Conservation (phyloP, 2,329 filamentous ascomycete genomes). For the Truncatella angustata region DNA sequence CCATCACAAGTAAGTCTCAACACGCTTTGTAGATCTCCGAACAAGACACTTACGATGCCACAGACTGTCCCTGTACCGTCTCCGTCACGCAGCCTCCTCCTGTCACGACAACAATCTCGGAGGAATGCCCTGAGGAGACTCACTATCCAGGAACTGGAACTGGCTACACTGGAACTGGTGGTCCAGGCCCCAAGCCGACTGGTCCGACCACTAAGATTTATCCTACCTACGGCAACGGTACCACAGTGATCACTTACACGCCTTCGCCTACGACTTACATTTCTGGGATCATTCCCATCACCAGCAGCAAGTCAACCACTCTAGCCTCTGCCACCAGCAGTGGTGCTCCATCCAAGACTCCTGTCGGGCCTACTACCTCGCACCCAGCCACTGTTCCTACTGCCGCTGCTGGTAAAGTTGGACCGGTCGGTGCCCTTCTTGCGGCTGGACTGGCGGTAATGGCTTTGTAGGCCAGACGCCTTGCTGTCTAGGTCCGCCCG, state of each 20-base stretch:
- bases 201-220: not conserved
- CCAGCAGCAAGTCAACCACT: slow-evolving; percentile 13
- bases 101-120: slow-evolving; percentile 27
- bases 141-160: slow-evolving; percentile 11
- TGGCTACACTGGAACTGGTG: slow-evolving; percentile 1
- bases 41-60: slow-evolving; percentile 21
- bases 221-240: slow-evolving; percentile 11
- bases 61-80: slow-evolving; percentile 47
- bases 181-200: not conserved
- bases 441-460: slow-evolving; percentile 38
- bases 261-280: slow-evolving; percentile 20
- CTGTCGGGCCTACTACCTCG: slow-evolving; percentile 23
- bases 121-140: slow-evolving; percentile 16
- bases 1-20: slow-evolving; percentile 39
- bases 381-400: slow-evolving; percentile 29
- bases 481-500: slow-evolving; percentile 8
- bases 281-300: slow-evolving; percentile 14
- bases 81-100: slow-evolving; percentile 31
- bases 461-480: slow-evolving; percentile 28
- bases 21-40: not conserved
- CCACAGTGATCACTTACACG: slow-evolving; percentile 21
- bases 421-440: slow-evolving; percentile 34
- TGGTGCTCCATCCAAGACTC: slow-evolving; percentile 19
- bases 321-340: not conserved
- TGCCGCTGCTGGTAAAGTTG: slow-evolving; percentile 35